Percentiles rank a stretch among this genome's conserved stretches.
Conservation (phyloP, 352 stramenopile species). For the Pythium brachiatum region DNA sequence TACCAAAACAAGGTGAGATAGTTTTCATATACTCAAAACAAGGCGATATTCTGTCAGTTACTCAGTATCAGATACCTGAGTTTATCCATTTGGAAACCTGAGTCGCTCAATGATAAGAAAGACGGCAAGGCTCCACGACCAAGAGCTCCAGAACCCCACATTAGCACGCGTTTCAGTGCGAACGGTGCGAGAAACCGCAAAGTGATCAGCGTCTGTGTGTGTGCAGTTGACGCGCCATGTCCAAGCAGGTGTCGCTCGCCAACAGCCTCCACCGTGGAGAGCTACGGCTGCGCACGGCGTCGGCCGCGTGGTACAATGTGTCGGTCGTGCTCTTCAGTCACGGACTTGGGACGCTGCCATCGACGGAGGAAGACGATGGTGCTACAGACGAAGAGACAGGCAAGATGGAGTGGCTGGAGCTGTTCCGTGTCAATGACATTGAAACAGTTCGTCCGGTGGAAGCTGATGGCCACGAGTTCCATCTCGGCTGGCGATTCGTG, state of each 20-base stretch:
- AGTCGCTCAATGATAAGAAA: not conserved
- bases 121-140: no score
- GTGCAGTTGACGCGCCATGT: conserved; percentile 3
- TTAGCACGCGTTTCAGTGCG: not conserved
- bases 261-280: conserved; percentile 24
- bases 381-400: not conserved
- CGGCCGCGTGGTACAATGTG: conserved; percentile 1
- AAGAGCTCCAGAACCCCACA: not conserved
- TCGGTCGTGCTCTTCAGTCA: conserved; percentile 22
- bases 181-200: not conserved
- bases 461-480: not conserved
- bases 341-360: conserved; percentile 5
- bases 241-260: conserved; percentile 18
- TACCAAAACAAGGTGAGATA: conserved; percentile 10
- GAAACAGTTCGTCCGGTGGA: conserved; percentile 3
- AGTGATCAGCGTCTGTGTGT: conserved; percentile 4
- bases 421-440: conserved; percentile 16
- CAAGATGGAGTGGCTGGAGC: conserved; percentile 19
- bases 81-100: conserved; percentile 8
- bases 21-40: not conserved
- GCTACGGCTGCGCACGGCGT: conserved; percentile 8
- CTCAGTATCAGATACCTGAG: conserved; percentile 16
- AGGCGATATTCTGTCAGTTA: conserved; percentile 4
- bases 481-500: conserved; percentile 6
- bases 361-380: not conserved